phyloP scores from a whole-genome alignment of 2,329 filamentous ascomycete genomes.

The Colletotrichum sp. region DNA sequence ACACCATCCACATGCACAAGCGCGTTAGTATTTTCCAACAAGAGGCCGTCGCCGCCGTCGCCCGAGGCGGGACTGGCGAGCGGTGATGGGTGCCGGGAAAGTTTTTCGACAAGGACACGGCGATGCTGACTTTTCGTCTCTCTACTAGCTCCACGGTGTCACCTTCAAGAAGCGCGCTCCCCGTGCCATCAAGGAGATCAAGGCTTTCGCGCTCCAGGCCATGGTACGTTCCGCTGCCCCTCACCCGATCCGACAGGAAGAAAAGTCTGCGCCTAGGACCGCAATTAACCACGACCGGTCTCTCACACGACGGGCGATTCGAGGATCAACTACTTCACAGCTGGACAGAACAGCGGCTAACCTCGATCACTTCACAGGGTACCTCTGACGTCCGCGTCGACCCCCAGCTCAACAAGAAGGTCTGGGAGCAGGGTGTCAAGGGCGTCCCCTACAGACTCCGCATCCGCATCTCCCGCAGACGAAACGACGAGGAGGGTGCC shows the following conservation, averaged over 20 bases:
- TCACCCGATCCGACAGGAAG: not conserved
- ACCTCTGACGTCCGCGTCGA: constrained; percentile 97
- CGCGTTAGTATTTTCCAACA: constrained; percentile 45
- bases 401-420: constrained; percentile 99
- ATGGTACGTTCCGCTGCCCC: constrained; percentile 75
- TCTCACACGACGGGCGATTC: not conserved
- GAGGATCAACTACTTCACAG: not conserved
- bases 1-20: constrained; percentile 99
- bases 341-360: constrained; percentile 22
- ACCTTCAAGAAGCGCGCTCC: constrained; percentile 99
- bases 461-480: constrained; percentile 98
- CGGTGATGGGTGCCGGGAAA: not conserved
- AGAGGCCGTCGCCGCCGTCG: constrained; percentile 24
- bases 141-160: constrained; percentile 85
- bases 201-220: constrained; percentile 86
- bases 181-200: constrained; percentile 99
- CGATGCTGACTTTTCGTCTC: constrained; percentile 36
- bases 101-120: not conserved
- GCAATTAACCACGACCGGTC: not conserved
- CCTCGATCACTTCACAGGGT: constrained; percentile 63
- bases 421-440: constrained; percentile 99
- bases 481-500: constrained; percentile 99
- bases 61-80: not conserved
- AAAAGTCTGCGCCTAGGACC: not conserved
- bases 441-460: constrained; percentile 97